phyloP scores from a whole-genome alignment of 345 rosid genomes.

The Capsella bursapastoris region DNA sequence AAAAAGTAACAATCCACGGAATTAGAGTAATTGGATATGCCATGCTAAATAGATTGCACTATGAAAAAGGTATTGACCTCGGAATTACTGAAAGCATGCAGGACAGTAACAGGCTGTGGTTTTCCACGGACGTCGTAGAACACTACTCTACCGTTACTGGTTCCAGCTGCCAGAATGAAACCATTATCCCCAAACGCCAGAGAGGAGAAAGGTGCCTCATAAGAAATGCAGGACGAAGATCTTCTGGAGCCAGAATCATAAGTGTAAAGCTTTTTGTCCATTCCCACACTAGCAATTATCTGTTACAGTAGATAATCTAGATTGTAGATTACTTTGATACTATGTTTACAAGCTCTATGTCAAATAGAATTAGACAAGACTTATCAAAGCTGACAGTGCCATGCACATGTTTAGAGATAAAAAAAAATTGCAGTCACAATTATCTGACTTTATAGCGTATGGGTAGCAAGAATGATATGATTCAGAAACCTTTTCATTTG shows the following conservation, averaged over 20 bases:
- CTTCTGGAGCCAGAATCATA: slow-evolving; percentile 88
- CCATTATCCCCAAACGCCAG: slow-evolving; percentile 96
- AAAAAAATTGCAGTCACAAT: background rate
- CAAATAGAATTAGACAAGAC: slow-evolving; percentile 16
- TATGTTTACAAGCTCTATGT: slow-evolving; percentile 7
- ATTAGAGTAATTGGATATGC: background rate
- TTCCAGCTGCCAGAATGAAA: slow-evolving; percentile 89
- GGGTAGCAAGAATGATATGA: slow-evolving; percentile 27
- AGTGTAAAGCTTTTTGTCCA: slow-evolving; percentile 92
- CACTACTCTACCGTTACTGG: slow-evolving; percentile 86
- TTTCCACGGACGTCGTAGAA: slow-evolving; percentile 95
- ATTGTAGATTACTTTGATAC: slow-evolving; percentile 30
- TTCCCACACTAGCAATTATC: slow-evolving; percentile 92
- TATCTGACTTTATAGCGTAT: slow-evolving; percentile 27
- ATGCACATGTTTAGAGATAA: slow-evolving; percentile 6
- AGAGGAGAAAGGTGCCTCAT: slow-evolving; percentile 98
- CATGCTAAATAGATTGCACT: slow-evolving; percentile 11
- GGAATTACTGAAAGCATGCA: slow-evolving; percentile 85
- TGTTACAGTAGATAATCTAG: slow-evolving; percentile 45
- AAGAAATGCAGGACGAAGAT: slow-evolving; percentile 68
- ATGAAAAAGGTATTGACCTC: slow-evolving; percentile 61
- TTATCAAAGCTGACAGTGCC: slow-evolving; percentile 20
- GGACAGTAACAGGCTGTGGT: slow-evolving; percentile 85
- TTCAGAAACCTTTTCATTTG: slow-evolving; percentile 82
- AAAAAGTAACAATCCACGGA: slow-evolving; percentile 18